phyloP scores from a whole-genome alignment of 176 grass and related monocot genomes.

The Metroxylon sagu region DNA sequence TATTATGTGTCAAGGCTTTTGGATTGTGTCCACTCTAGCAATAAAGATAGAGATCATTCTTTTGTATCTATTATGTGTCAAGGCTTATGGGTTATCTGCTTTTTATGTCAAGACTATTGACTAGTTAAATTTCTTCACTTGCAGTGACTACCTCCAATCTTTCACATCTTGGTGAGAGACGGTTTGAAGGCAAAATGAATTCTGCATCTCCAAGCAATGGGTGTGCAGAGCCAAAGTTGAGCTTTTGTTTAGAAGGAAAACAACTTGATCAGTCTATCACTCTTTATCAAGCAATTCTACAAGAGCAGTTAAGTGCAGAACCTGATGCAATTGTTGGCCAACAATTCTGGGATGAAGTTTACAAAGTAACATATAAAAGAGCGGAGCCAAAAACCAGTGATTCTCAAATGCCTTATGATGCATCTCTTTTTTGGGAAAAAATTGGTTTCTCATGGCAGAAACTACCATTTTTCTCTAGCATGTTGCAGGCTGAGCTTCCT shows the following conservation, averaged over 20 bases:
- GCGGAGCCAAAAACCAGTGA: slow-evolving; percentile 24
- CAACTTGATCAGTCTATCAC: slow-evolving; percentile 61
- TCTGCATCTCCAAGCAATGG: slow-evolving; percentile 5
- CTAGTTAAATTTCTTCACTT: too few relatives aligned
- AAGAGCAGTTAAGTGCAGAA: slow-evolving; percentile 57
- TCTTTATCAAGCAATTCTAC: slow-evolving; percentile 80
- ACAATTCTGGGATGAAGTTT: slow-evolving; percentile 71
- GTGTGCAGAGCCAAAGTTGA: slow-evolving; percentile 36
- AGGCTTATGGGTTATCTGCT: too few relatives aligned
- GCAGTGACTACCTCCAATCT: slow-evolving; percentile 1
- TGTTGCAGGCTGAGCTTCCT: slow-evolving; percentile 58
- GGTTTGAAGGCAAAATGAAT: slow-evolving; percentile 29
- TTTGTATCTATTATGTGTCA: too few relatives aligned
- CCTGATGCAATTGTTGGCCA: slow-evolving; percentile 70
- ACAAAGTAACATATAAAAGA: slow-evolving; percentile 62
- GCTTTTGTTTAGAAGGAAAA: slow-evolving; percentile 70
- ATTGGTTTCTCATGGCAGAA: slow-evolving; percentile 43
- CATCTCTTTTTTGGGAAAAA: slow-evolving; percentile 24
- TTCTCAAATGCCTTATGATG: slow-evolving; percentile 9
- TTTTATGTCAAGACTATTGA: too few relatives aligned
- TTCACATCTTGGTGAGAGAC: slow-evolving; percentile 27
- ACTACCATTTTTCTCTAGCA: slow-evolving; percentile 61
- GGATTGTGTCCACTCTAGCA: too few relatives aligned
- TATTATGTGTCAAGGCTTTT: too few relatives aligned
- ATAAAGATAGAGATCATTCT: too few relatives aligned